phyloP scores from a whole-genome alignment of 805 yeast genomes.

The Wickerhamomyces bovis region DNA sequence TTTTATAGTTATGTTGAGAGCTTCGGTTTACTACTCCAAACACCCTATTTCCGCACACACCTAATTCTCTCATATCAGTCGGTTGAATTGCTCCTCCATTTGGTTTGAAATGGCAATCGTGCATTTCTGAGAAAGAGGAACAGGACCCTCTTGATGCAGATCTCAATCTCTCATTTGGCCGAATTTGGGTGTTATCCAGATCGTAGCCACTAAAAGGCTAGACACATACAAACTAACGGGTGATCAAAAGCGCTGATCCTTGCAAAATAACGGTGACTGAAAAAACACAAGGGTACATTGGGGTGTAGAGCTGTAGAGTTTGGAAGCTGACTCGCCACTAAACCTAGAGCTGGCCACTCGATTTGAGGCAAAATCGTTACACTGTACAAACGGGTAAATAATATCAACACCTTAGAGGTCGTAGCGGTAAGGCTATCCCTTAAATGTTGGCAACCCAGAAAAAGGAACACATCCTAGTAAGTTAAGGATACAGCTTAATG shows the following conservation, averaged over 20 bases:
- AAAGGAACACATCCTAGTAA: too few species aligned
- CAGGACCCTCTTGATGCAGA: not conserved
- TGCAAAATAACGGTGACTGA: not conserved
- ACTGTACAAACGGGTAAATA: too few species aligned
- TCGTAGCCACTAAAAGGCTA: not conserved
- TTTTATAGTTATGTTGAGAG: not conserved
- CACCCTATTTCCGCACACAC: not conserved
- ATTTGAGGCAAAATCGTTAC: not conserved
- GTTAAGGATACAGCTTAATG: too few species aligned
- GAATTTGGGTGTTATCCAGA: not conserved
- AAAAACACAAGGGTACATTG: too few species aligned
- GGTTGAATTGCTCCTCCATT: not conserved
- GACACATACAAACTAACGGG: not conserved
- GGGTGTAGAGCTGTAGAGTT: too few species aligned
- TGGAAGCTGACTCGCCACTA: too few species aligned
- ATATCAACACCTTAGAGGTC: too few species aligned
- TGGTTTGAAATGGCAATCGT: not conserved
- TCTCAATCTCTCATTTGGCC: too few species aligned
- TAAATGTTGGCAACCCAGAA: too few species aligned
- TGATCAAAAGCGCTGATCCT: not conserved
- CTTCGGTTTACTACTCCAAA: not conserved
- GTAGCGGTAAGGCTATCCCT: too few species aligned
- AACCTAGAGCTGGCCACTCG: too few species aligned
- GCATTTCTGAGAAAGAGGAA: not conserved
- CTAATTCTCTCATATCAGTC: not conserved